Conservation (phyloP, 192 early-diverging fungal species). For the Entomortierella lignicola region DNA sequence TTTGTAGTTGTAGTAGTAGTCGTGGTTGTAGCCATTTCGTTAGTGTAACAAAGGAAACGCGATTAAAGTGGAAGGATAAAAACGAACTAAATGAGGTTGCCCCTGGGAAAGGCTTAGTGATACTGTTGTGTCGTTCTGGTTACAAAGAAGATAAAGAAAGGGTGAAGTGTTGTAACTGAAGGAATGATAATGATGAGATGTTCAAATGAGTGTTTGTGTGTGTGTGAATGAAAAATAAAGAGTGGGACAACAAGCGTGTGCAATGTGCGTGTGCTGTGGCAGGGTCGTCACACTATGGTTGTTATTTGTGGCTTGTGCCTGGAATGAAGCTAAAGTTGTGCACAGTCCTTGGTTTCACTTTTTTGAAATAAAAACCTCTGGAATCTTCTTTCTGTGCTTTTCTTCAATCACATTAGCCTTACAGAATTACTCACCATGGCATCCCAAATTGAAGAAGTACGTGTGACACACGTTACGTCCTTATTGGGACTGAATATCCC, state of each 20-base stretch:
- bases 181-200: background rate
- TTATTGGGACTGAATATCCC: background rate
- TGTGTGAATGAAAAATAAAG: background rate
- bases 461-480: background rate
- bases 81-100: background rate
- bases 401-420: conserved; percentile 3
- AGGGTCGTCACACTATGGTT: conserved; percentile 1
- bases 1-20: too few relatives aligned
- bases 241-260: background rate
- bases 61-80: background rate
- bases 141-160: background rate
- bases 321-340: background rate
- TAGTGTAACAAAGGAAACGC: background rate
- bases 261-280: background rate
- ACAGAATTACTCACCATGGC: conserved; percentile 18
- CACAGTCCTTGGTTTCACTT: background rate
- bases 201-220: background rate
- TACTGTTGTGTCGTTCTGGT: too few relatives aligned
- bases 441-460: conserved; percentile 44
- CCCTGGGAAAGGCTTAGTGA: too few relatives aligned
- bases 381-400: conserved; percentile 3
- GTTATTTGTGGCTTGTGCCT: conserved; percentile 13
- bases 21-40: background rate
- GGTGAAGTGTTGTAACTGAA: background rate
- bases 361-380: background rate